These are phyloP conservation scores for Millerozyma miso DNA, from an alignment of 805 yeast genomes.

Conservation along the genomic window DNA sequence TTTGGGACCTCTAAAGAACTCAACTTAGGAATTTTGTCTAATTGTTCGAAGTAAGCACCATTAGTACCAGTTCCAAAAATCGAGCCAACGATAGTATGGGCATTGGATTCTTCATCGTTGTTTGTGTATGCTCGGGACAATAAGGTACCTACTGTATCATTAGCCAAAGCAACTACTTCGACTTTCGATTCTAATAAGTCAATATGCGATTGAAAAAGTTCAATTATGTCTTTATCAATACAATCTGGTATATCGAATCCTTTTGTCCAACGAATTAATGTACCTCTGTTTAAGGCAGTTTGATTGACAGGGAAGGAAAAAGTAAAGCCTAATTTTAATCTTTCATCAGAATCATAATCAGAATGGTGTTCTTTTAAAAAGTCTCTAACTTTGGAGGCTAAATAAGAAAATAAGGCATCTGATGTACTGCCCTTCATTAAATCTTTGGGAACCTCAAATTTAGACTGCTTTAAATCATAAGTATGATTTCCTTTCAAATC, in stretches of 20 bases:
- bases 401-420: slow-evolving; percentile 64
- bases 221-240: slow-evolving; percentile 79
- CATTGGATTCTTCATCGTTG: slow-evolving; percentile 53
- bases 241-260: slow-evolving; percentile 86
- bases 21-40: slow-evolving; percentile 71
- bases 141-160: slow-evolving; percentile 94
- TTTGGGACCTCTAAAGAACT: slow-evolving; percentile 33
- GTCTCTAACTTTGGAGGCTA: slow-evolving; percentile 64
- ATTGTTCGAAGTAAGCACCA: slow-evolving; percentile 84
- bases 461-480: slow-evolving; percentile 71
- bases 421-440: slow-evolving; percentile 63
- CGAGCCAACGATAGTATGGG: slow-evolving; percentile 80
- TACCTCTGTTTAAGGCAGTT: slow-evolving; percentile 73
- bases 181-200: slow-evolving; percentile 60
- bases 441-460: slow-evolving; percentile 74
- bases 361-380: slow-evolving; percentile 68
- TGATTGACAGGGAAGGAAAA: slow-evolving; percentile 92
- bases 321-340: slow-evolving; percentile 82
- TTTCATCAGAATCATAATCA: slow-evolving; percentile 27
- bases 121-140: slow-evolving; percentile 82
- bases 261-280: slow-evolving; percentile 91
- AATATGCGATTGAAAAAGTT: slow-evolving; percentile 63
- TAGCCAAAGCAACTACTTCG: slow-evolving; percentile 80
- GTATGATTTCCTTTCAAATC: slow-evolving; percentile 71
- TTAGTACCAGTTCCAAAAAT: slow-evolving; percentile 98